phyloP scores from a whole-genome alignment of 192 early-diverging fungal genomes.

The Helicostylum pulchrum region DNA sequence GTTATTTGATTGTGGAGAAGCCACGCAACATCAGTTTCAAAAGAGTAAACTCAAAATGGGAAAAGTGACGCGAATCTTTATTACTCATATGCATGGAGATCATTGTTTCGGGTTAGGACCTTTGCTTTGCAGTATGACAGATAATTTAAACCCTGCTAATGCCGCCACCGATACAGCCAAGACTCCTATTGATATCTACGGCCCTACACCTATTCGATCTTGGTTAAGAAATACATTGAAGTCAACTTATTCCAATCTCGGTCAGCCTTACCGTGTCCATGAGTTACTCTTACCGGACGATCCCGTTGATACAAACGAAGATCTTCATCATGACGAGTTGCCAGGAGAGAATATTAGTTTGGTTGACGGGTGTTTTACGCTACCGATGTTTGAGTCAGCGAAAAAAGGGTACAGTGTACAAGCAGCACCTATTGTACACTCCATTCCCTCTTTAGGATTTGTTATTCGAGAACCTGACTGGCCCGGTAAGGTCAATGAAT shows the following conservation, averaged over 20 bases:
- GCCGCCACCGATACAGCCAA: not conserved
- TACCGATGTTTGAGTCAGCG: not conserved
- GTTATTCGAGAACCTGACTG: constrained; percentile 37
- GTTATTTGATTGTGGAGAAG: constrained; percentile 55
- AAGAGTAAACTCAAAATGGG: constrained; percentile 35
- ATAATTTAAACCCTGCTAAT: constrained; percentile 16
- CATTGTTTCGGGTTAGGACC: constrained; percentile 52
- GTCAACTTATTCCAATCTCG: constrained; percentile 36
- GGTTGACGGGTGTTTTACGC: not conserved
- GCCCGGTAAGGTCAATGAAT: constrained; percentile 34
- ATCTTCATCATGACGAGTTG: constrained; percentile 20
- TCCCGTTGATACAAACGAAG: constrained; percentile 14
- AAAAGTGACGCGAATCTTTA: constrained; percentile 38
- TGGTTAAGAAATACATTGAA: constrained; percentile 42
- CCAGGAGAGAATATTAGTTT: constrained; percentile 21
- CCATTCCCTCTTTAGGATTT: constrained; percentile 53
- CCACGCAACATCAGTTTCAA: constrained; percentile 54
- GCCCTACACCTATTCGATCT: constrained; percentile 38
- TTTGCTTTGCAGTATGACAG: constrained; percentile 42
- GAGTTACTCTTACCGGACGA: constrained; percentile 37
- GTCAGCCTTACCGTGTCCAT: constrained; percentile 39
- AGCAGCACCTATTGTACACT: constrained; percentile 46
- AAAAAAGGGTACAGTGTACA: constrained; percentile 24
- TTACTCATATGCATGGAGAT: constrained; percentile 56
- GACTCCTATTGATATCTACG: constrained; percentile 46